Percentiles rank a stretch among this genome's conserved stretches.
Evolutionary conservation across 768 basidiomycete species (phyloP).

Genomic region (Suillus placidus): DNA sequence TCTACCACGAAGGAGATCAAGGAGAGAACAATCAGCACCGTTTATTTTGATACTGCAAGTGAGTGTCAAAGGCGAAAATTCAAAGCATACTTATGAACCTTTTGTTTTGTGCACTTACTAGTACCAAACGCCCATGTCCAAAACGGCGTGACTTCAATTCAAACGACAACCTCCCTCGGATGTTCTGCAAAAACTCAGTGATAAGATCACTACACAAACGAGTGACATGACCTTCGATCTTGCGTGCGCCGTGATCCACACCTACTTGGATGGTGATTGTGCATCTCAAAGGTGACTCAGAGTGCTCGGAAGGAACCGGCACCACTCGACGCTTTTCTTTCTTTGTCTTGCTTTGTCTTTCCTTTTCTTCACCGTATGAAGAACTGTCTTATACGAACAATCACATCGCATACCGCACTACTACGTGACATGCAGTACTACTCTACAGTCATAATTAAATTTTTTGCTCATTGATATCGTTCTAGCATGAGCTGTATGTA

Average conservation of each 20-base stretch:
- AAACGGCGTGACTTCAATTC: not conserved
- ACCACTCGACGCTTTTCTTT: not conserved
- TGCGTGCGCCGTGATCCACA: too few species aligned
- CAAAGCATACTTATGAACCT: not conserved
- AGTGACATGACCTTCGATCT: not conserved
- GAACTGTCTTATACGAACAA: too few species aligned
- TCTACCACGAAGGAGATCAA: constrained; percentile 32
- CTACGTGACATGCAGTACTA: too few species aligned
- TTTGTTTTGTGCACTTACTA: not conserved
- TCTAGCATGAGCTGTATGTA: too few species aligned
- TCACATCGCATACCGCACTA: too few species aligned
- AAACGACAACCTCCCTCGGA: not conserved
- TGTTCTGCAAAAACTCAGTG: not conserved
- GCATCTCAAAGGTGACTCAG: too few species aligned
- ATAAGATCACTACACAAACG: not conserved
- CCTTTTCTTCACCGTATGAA: too few species aligned
- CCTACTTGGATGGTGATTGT: too few species aligned
- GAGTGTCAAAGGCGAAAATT: not conserved
- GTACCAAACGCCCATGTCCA: not conserved
- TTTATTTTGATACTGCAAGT: not conserved
- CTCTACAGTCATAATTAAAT: too few species aligned
- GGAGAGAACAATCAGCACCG: constrained; percentile 16
- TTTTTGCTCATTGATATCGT: too few species aligned
- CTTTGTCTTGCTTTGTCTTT: not conserved
- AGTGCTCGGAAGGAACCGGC: not conserved